phyloP scores from a whole-genome alignment of 2,329 filamentous ascomycete genomes.

The Cladosporium oxysporum region DNA sequence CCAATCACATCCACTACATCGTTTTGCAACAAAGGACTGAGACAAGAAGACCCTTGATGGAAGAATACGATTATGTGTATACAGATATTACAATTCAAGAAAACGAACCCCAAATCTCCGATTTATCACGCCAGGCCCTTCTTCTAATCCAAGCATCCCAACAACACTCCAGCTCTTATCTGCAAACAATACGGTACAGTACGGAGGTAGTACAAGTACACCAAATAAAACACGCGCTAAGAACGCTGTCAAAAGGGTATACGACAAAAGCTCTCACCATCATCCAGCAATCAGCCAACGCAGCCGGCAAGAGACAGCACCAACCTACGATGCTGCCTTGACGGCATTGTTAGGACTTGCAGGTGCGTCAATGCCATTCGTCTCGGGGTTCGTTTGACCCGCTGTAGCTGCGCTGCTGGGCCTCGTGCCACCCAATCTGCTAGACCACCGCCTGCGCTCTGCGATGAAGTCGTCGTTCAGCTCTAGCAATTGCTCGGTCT shows the following conservation, averaged over 20 bases:
- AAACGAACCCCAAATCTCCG: background rate
- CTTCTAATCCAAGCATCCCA: background rate
- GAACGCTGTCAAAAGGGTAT: conserved; percentile 14
- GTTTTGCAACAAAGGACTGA: background rate
- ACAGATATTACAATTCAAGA: background rate
- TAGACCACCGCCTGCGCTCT: conserved; percentile 34
- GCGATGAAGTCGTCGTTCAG: conserved; percentile 38
- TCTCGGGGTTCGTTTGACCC: background rate
- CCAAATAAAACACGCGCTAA: background rate
- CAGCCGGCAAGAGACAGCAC: background rate
- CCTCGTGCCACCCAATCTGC: conserved; percentile 17
- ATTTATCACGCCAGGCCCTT: background rate
- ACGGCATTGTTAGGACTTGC: background rate
- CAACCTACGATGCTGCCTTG: background rate
- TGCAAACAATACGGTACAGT: background rate
- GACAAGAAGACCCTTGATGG: background rate
- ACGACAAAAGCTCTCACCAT: background rate
- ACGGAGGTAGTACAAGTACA: conserved; percentile 12
- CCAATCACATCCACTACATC: background rate
- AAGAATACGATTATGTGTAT: background rate
- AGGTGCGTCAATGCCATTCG: background rate
- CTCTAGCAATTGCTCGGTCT: conserved; percentile 38
- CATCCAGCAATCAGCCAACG: background rate
- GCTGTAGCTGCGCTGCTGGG: background rate
- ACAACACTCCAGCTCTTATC: background rate